phyloP scores from a whole-genome alignment of 1,139 yeast species.

The Meyerozyma carpophila region DNA sequence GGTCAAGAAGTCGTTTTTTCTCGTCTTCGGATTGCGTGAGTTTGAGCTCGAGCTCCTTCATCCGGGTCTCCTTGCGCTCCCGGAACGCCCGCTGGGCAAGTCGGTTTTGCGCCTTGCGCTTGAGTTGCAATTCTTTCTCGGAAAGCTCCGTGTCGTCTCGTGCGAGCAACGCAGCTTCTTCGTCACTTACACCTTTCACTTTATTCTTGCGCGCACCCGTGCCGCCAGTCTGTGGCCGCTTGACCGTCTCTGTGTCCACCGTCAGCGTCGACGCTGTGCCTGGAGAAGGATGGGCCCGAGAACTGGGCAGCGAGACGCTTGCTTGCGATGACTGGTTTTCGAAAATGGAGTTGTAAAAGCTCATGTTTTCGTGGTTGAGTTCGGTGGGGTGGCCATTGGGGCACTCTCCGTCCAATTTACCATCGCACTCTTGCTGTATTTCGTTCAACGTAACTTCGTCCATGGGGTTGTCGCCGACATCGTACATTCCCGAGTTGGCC shows the following conservation, averaged over 20 bases:
- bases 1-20: conserved; percentile 43
- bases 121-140: conserved; percentile 47
- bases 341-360: conserved; percentile 2
- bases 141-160: conserved; percentile 37
- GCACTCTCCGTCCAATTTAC: no score
- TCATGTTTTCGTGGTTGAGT: conserved; percentile 6
- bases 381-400: neutral
- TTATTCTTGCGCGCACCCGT: conserved; percentile 12
- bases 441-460: neutral
- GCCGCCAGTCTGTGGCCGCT: neutral
- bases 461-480: neutral
- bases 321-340: conserved; percentile 5
- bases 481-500: neutral
- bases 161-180: conserved; percentile 34
- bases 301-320: conserved; percentile 2
- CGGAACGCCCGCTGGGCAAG: conserved; percentile 90
- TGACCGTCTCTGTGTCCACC: neutral
- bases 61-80: conserved; percentile 71
- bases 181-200: conserved; percentile 28
- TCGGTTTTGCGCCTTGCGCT: conserved; percentile 77
- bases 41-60: conserved; percentile 63
- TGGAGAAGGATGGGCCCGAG: neutral
- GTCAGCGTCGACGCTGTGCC: neutral
- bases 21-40: conserved; percentile 57
- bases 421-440: no score